phyloP scores from a whole-genome alignment of 805 yeast genomes.

The Hyphopichia homilentoma region DNA sequence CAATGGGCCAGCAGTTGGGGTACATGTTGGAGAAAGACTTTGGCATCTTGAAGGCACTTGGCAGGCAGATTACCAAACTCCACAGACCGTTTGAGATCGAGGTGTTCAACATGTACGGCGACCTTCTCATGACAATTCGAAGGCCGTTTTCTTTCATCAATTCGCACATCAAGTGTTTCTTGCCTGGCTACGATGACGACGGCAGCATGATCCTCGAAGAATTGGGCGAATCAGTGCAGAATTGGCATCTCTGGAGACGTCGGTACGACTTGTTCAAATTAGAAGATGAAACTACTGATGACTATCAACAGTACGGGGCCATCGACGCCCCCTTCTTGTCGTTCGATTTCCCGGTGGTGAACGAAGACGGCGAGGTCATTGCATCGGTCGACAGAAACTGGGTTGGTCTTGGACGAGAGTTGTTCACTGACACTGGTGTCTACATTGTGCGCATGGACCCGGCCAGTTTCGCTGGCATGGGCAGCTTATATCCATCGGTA shows the following conservation, averaged over 20 bases:
- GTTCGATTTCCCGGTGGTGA: slow-evolving; percentile 76
- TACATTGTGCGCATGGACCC: slow-evolving; percentile 84
- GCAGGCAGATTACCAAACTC: slow-evolving; percentile 76
- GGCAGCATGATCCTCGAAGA: slow-evolving; percentile 39
- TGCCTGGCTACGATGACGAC: slow-evolving; percentile 48
- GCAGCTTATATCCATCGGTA: slow-evolving; percentile 46
- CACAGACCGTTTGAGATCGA: slow-evolving; percentile 86
- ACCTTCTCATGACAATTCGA: slow-evolving; percentile 58
- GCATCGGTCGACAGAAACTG: slow-evolving; percentile 88
- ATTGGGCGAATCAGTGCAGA: slow-evolving; percentile 85
- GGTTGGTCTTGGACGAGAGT: slow-evolving; percentile 91
- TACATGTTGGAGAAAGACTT: slow-evolving; percentile 78
- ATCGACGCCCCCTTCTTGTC: slow-evolving; percentile 85
- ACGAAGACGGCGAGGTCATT: slow-evolving; percentile 54
- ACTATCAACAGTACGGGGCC: slow-evolving; percentile 74
- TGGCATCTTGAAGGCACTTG: slow-evolving; percentile 62
- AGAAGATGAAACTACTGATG: slow-evolving; percentile 37
- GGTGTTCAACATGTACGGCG: slow-evolving; percentile 61
- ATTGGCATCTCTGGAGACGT: slow-evolving; percentile 95
- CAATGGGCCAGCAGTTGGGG: slow-evolving; percentile 72
- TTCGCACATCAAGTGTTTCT: slow-evolving; percentile 72
- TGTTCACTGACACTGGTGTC: slow-evolving; percentile 93
- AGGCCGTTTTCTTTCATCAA: slow-evolving; percentile 88
- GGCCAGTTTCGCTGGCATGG: slow-evolving; percentile 57
- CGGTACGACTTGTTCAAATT: slow-evolving; percentile 72